These are phyloP conservation scores for Solanum hybrid DNA, from an alignment of 305 asterid species.

Conservation along the genomic window DNA sequence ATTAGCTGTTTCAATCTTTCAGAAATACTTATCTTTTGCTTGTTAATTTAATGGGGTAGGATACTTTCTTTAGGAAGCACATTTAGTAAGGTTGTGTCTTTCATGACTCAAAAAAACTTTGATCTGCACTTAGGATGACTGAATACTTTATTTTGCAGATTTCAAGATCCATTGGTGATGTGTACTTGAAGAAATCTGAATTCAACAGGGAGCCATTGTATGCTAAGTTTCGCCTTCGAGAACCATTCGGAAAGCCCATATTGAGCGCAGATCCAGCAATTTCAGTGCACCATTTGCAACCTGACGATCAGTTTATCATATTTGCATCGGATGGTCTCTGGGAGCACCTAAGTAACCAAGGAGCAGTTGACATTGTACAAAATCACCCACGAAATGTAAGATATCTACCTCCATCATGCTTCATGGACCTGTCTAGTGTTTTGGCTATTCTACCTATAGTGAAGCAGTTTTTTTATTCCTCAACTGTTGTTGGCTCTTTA, in stretches of 20 bases:
- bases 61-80: not conserved
- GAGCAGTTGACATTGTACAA: conserved; percentile 79
- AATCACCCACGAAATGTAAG: conserved; percentile 63
- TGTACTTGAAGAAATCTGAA: conserved; percentile 70
- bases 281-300: conserved; percentile 55
- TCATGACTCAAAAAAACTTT: not conserved
- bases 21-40: not conserved
- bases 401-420: conserved; percentile 2
- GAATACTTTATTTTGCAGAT: conserved; percentile 37
- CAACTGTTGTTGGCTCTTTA: not conserved
- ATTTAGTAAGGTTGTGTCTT: not conserved
- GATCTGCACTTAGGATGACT: not conserved
- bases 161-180: conserved; percentile 86
- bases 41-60: not conserved
- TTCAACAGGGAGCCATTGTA: conserved; percentile 82
- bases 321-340: conserved; percentile 92
- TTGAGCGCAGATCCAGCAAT: conserved; percentile 77
- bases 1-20: not conserved
- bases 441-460: not conserved
- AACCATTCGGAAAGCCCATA: conserved; percentile 65
- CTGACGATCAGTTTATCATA: conserved; percentile 71
- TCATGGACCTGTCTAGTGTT: not conserved
- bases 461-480: not conserved
- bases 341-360: conserved; percentile 91
- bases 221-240: conserved; percentile 66